These are phyloP conservation scores for Asterophora lycoperdoides DNA, from an alignment of 768 basidiomycete genomes.

Conservation along the genomic window DNA sequence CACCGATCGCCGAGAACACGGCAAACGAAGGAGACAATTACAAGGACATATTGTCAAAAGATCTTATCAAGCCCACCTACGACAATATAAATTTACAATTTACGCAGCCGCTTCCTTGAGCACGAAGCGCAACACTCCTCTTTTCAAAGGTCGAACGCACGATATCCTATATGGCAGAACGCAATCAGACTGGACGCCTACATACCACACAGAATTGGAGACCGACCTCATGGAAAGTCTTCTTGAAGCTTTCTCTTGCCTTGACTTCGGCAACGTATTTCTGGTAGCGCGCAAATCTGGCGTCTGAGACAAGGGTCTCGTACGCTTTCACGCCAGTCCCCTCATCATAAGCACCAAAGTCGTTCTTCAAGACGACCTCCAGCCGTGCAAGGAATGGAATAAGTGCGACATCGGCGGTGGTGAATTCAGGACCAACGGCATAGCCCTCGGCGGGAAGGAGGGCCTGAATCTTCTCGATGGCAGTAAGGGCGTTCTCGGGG, in stretches of 20 bases:
- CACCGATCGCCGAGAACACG: neutral
- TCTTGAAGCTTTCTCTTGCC: slow-evolving; percentile 48
- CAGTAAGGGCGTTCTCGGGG: slow-evolving; percentile 36
- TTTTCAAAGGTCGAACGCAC: neutral
- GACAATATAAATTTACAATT: no score
- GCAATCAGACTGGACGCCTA: neutral
- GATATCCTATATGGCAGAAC: slow-evolving; percentile 2
- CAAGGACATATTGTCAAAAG: no score
- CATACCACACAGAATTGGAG: slow-evolving; percentile 11
- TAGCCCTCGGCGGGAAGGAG: slow-evolving; percentile 47
- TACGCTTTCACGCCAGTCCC: slow-evolving; percentile 45
- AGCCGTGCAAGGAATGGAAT: slow-evolving; percentile 58
- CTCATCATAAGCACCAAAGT: slow-evolving; percentile 45
- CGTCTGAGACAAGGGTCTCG: slow-evolving; percentile 35
- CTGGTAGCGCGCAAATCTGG: slow-evolving; percentile 45
- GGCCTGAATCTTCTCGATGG: slow-evolving; percentile 44
- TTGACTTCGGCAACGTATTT: slow-evolving; percentile 46
- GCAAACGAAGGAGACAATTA: slow-evolving; percentile 11
- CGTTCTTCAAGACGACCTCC: slow-evolving; percentile 40
- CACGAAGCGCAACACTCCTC: slow-evolving; percentile 1
- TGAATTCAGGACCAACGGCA: slow-evolving; percentile 43
- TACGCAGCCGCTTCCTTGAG: slow-evolving; percentile 3
- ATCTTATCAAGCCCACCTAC: no score
- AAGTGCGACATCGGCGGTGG: slow-evolving; percentile 60
- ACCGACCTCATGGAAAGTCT: slow-evolving; percentile 53